Percentiles rank a stretch among this genome's conserved stretches.
Conservation (phyloP, 495 filamentous ascomycete genomes). For the Friedmanniomyces endolithicus region DNA sequence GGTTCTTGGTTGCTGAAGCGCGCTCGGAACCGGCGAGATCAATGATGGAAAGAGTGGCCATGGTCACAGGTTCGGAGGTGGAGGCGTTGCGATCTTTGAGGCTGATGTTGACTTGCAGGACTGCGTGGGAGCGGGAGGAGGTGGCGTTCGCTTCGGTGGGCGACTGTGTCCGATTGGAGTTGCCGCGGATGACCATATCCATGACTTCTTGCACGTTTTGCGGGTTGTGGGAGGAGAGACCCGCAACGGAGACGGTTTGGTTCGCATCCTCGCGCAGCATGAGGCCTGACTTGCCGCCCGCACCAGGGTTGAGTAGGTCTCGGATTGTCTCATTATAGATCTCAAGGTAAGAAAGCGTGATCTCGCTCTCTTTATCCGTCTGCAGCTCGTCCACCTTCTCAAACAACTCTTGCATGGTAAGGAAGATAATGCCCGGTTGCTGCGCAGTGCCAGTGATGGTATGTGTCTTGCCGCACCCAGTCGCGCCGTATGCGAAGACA, state of each 20-base stretch:
- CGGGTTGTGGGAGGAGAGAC: constrained; percentile 82
- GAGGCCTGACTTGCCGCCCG: constrained; percentile 67
- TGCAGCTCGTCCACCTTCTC: constrained; percentile 81
- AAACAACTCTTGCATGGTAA: constrained; percentile 97
- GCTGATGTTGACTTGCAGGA: constrained; percentile 91
- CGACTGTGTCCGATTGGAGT: constrained; percentile 88
- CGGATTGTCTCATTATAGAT: constrained; percentile 99
- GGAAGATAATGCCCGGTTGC: constrained; percentile 92
- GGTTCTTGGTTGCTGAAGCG: constrained; percentile 92
- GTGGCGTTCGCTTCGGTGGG: constrained; percentile 97
- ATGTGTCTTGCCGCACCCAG: constrained; percentile 96
- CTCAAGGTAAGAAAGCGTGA: constrained; percentile 91
- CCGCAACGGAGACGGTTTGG: constrained; percentile 83
- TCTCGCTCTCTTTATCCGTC: constrained; percentile 74
- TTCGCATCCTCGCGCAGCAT: constrained; percentile 93
- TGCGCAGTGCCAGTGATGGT: constrained; percentile 84
- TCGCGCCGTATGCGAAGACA: constrained; percentile 96
- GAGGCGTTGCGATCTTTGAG: constrained; percentile 89
- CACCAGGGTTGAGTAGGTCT: constrained; percentile 73
- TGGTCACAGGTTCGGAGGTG: constrained; percentile 88
- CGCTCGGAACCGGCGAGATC: constrained; percentile 94
- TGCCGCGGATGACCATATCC: constrained; percentile 96
- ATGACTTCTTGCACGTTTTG: constrained; percentile 82
- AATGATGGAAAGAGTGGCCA: constrained; percentile 97
- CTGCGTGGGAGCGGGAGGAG: constrained; percentile 95